Evolutionary conservation across 164 flowering plant species (phyloP).

Genomic region (Kalanchoe fedtschenkoi): DNA sequence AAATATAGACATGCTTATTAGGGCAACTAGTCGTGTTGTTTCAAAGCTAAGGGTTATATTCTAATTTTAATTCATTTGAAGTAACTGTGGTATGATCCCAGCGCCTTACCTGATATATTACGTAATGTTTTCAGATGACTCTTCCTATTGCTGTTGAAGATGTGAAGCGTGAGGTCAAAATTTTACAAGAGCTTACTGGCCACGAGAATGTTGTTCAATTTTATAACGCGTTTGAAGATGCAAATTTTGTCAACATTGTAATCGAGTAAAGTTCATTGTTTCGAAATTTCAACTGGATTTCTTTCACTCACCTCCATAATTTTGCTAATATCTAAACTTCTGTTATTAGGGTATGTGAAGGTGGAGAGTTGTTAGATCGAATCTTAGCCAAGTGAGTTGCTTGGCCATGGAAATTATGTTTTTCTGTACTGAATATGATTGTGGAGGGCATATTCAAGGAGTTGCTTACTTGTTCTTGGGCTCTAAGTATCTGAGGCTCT

Average conservation of each 20-base stretch:
- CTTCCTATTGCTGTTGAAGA: constrained; percentile 97
- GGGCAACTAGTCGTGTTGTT: too few species aligned
- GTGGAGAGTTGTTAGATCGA: constrained; percentile 92
- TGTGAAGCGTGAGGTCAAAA: constrained; percentile 96
- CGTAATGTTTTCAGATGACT: constrained; percentile 56
- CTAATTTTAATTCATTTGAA: too few species aligned
- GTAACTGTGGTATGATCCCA: too few species aligned
- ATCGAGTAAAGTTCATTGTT: constrained; percentile 75
- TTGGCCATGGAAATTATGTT: constrained; percentile 87
- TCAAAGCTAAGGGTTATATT: too few species aligned
- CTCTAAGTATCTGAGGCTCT: not conserved
- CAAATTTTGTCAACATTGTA: constrained; percentile 73
- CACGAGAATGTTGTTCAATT: constrained; percentile 97
- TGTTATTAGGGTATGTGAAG: constrained; percentile 80
- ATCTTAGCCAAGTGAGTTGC: constrained; percentile 79
- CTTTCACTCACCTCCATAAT: not conserved
- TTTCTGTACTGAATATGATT: constrained; percentile 74
- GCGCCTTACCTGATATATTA: not conserved
- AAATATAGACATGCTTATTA: too few species aligned
- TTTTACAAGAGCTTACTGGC: constrained; percentile 72
- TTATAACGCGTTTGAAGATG: constrained; percentile 86
- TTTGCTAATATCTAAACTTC: not conserved
- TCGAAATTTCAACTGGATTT: not conserved
- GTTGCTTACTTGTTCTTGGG: constrained; percentile 28
- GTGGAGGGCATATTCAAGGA: constrained; percentile 94